phyloP scores from a whole-genome alignment of 2,329 filamentous ascomycete species.

The Alternaria sp. region DNA sequence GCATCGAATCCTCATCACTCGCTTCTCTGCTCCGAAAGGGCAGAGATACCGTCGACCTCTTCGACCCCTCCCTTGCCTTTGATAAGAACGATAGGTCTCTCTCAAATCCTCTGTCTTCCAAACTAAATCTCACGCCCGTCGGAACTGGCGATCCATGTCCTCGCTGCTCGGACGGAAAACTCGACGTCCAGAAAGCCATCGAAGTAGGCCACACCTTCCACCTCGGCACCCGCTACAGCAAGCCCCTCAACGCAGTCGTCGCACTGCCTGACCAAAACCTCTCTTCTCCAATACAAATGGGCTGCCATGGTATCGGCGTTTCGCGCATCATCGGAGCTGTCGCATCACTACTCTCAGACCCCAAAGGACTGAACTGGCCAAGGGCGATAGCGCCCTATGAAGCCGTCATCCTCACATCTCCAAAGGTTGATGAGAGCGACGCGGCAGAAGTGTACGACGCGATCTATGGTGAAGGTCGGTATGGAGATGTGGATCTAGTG shows the following conservation, averaged over 20 bases:
- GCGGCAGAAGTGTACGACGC: constrained; percentile 68
- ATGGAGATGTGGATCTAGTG: constrained; percentile 28
- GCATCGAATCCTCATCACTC: constrained; percentile 59
- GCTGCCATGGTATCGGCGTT: constrained; percentile 93
- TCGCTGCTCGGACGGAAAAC: constrained; percentile 66
- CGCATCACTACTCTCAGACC: constrained; percentile 75
- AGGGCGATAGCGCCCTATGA: constrained; percentile 84
- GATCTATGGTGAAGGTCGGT: constrained; percentile 44
- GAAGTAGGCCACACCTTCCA: constrained; percentile 96
- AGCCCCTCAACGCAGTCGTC: constrained; percentile 72
- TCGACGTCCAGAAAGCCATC: constrained; percentile 75
- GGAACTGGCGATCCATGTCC: constrained; percentile 75
- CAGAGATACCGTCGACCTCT: constrained; percentile 19
- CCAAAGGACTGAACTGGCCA: constrained; percentile 82
- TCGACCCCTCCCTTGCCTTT: constrained; percentile 22
- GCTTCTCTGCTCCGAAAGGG: constrained; percentile 25
- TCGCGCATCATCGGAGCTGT: constrained; percentile 88
- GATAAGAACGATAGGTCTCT: not conserved
- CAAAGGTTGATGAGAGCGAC: constrained; percentile 53
- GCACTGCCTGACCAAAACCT: constrained; percentile 49
- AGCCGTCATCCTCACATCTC: constrained; percentile 67
- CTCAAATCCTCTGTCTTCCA: not conserved
- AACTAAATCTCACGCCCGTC: constrained; percentile 66
- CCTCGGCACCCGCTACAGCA: constrained; percentile 86
- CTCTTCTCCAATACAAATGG: constrained; percentile 79